phyloP scores from a whole-genome alignment of 2,329 filamentous ascomycete species.

The Diaporthe aspalathi region DNA sequence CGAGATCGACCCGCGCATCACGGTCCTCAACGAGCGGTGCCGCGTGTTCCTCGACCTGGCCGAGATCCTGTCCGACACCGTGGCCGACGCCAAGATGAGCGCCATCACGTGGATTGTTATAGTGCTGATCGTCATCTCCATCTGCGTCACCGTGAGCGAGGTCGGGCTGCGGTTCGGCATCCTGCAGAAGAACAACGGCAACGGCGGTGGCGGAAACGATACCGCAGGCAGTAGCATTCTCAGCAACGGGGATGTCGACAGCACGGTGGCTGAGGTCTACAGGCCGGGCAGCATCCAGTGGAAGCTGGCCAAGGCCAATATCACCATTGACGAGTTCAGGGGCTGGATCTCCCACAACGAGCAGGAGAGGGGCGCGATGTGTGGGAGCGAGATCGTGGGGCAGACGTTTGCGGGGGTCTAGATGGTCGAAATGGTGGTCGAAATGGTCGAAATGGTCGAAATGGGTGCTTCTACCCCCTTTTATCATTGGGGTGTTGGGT shows the following conservation, averaged over 20 bases:
- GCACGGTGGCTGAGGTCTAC: not conserved
- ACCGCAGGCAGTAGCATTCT: slow-evolving; percentile 18
- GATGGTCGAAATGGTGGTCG: not conserved
- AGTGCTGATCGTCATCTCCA: slow-evolving; percentile 88
- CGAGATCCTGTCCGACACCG: slow-evolving; percentile 91
- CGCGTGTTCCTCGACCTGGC: slow-evolving; percentile 96
- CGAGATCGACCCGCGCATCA: slow-evolving; percentile 95
- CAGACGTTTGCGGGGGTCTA: slow-evolving; percentile 47
- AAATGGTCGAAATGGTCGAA: not conserved
- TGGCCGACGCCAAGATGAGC: slow-evolving; percentile 95
- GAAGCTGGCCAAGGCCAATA: slow-evolving; percentile 41
- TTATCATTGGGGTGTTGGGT: not conserved
- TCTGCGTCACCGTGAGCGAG: slow-evolving; percentile 90
- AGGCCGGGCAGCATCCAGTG: slow-evolving; percentile 40
- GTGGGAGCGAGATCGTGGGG: slow-evolving; percentile 45
- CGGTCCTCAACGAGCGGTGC: slow-evolving; percentile 96
- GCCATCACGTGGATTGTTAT: slow-evolving; percentile 98
- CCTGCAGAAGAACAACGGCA: slow-evolving; percentile 57
- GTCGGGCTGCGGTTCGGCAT: slow-evolving; percentile 88
- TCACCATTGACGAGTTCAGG: slow-evolving; percentile 47
- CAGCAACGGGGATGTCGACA: not conserved
- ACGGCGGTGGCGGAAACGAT: not conserved
- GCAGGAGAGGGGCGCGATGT: slow-evolving; percentile 45
- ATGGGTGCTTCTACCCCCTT: not conserved
- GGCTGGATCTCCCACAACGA: slow-evolving; percentile 44